Evolutionary conservation across 306 rosid genomes (phyloP).

Genomic region (Medicago lupulina): DNA sequence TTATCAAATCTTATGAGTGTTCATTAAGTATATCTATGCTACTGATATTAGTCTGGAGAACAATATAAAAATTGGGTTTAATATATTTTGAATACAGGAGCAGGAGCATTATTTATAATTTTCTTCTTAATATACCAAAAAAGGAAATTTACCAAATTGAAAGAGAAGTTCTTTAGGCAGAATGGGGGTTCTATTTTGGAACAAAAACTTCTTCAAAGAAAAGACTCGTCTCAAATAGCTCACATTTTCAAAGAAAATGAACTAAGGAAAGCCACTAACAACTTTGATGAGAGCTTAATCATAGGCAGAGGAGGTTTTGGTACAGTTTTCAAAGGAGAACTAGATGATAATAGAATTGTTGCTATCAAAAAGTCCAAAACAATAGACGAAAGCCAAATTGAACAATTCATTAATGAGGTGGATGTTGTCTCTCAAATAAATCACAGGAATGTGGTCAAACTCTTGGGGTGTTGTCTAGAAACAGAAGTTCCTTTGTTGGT

Average conservation of each 20-base stretch:
- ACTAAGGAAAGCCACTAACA: conserved; percentile 34
- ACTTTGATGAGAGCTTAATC: background rate
- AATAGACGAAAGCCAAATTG: background rate
- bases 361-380: conserved; percentile 18
- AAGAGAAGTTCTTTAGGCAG: conserved; percentile 39
- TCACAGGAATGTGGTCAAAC: background rate
- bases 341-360: conserved; percentile 12
- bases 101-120: background rate
- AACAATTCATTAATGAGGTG: background rate
- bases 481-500: conserved; percentile 18
- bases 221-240: background rate
- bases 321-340: conserved; percentile 3
- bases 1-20: background rate
- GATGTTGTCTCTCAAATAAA: background rate
- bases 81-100: conserved; percentile 35
- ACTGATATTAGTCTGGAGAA: background rate
- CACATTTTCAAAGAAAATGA: conserved; percentile 42
- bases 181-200: conserved; percentile 53
- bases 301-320: conserved; percentile 1
- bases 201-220: conserved; percentile 19
- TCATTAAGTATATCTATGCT: background rate
- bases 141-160: conserved; percentile 19
- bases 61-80: background rate
- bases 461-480: conserved; percentile 10
- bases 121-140: conserved; percentile 26